phyloP scores from a whole-genome alignment of 805 yeast species.

The Candida verbasci region DNA sequence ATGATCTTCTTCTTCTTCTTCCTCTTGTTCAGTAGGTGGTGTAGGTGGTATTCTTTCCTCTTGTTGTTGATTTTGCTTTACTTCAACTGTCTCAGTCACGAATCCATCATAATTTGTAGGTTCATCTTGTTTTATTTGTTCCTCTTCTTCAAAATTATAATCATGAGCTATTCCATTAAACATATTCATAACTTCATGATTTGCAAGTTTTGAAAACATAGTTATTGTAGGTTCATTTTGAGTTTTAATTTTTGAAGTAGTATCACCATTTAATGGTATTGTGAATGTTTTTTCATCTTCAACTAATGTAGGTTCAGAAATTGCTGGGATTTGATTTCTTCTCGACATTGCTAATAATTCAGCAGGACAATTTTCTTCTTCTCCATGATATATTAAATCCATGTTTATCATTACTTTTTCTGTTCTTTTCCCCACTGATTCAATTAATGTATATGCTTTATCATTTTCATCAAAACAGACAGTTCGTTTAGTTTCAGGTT shows the following conservation, averaged over 20 bases:
- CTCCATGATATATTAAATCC: constrained; percentile 43
- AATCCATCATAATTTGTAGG: constrained; percentile 40
- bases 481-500: constrained; percentile 5
- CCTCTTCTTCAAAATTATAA: constrained; percentile 25
- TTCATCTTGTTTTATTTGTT: constrained; percentile 19
- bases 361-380: constrained; percentile 54
- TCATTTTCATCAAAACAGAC: constrained; percentile 6
- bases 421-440: constrained; percentile 52
- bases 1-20: constrained; percentile 16
- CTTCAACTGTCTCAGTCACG: constrained; percentile 46
- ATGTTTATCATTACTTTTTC: constrained; percentile 61
- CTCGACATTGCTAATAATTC: constrained; percentile 56
- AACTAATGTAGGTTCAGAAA: constrained; percentile 1
- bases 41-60: constrained; percentile 8
- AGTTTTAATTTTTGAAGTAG: constrained; percentile 19
- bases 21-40: constrained; percentile 29
- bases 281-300: constrained; percentile 29
- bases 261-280: constrained; percentile 36
- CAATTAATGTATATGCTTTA: constrained; percentile 21
- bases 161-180: constrained; percentile 52
- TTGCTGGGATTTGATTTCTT: background rate
- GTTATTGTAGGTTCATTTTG: constrained; percentile 81
- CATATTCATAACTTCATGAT: constrained; percentile 70
- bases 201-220: constrained; percentile 67
- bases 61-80: too few species aligned